Base-by-base conservation (phyloP, 148 eudicot genomes). In the Vaccinium corymbosum region DNA sequence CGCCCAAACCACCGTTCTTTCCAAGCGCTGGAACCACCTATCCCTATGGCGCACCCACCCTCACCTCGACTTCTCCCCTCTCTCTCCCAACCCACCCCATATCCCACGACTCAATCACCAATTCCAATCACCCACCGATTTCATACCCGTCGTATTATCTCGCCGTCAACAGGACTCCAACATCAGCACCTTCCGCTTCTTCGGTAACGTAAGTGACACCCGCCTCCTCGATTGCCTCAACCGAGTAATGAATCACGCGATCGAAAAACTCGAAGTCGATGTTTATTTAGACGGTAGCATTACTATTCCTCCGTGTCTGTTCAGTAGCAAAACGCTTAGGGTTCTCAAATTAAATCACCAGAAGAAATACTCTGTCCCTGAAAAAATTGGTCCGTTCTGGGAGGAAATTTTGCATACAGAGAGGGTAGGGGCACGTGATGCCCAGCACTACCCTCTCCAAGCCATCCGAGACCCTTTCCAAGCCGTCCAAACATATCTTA, bases 241-340 rank as follows among this genome's bases (percentile, higher is more conserved):
- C 5, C 50, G 75, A 1, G 92, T 93, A 1, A 85, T 89, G 20
- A 82, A 80, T 76, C 87, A 49, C 6, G 90, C 86, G 42, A 93
- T 93, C 13, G 90, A 89, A 73, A 90, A 91, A 10, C 91, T 93
- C 12, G 95, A 93, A 25, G 51, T 93, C 11, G 90, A 87, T 42
- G 87, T 91, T 6, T 62, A 81, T 0, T 91, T 91, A 0, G 77
- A 85, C 46, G 91, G 90, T 25, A 82, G 52, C 12, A 91, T 91
- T 35, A 90, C 86, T 38, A 81, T 93, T 27, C 92, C 95, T 42
- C 1, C 80, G 90, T n/a, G 76, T 51, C 3, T 51, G 55, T 13
- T 51, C 55, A 1, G 13, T 11, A 9, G 55, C 55, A 51, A 51
- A 11, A 48, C 19, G 84, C 90, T 93, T 15, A 80, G 87, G 83